Percentiles rank a stretch among this genome's conserved stretches.
These are phyloP conservation scores for Pseudogymnoascus sp. DNA, from an alignment of 2,329 filamentous ascomycete genomes.

Conservation along the genomic window DNA sequence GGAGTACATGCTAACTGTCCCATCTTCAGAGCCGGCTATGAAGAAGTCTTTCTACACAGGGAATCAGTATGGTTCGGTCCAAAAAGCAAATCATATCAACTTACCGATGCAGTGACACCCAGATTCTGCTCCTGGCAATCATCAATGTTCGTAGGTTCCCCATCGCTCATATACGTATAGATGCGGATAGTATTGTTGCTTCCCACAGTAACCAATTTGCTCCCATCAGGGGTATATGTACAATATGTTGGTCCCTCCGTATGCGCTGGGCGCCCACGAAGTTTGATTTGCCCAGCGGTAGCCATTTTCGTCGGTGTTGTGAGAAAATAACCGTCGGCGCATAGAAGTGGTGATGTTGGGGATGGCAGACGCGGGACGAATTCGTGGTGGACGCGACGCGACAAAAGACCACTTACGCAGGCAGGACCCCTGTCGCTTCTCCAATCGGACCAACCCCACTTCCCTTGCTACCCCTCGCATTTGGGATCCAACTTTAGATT, in stretches of 20 bases:
- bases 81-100: constrained; percentile 7
- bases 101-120: constrained; percentile 61
- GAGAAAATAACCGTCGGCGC: constrained; percentile 13
- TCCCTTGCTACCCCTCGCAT: neutral
- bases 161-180: constrained; percentile 84
- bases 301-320: constrained; percentile 23
- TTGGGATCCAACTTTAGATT: neutral
- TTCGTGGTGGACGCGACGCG: constrained; percentile 16
- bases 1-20: constrained; percentile 91
- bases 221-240: constrained; percentile 81
- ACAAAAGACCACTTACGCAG: constrained; percentile 14
- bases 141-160: constrained; percentile 86
- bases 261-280: constrained; percentile 61
- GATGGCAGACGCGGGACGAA: constrained; percentile 11
- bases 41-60: constrained; percentile 62
- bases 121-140: constrained; percentile 82
- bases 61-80: constrained; percentile 15
- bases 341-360: constrained; percentile 13
- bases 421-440: constrained; percentile 17
- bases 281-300: constrained; percentile 34
- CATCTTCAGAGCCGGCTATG: constrained; percentile 84
- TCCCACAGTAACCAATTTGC: constrained; percentile 80
- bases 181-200: constrained; percentile 89
- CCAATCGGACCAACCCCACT: constrained; percentile 3
- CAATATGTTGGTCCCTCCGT: constrained; percentile 80